These are phyloP conservation scores for Hansenula sp. DNA, from an alignment of 1,139 yeast genomes.

Conservation along the genomic window DNA sequence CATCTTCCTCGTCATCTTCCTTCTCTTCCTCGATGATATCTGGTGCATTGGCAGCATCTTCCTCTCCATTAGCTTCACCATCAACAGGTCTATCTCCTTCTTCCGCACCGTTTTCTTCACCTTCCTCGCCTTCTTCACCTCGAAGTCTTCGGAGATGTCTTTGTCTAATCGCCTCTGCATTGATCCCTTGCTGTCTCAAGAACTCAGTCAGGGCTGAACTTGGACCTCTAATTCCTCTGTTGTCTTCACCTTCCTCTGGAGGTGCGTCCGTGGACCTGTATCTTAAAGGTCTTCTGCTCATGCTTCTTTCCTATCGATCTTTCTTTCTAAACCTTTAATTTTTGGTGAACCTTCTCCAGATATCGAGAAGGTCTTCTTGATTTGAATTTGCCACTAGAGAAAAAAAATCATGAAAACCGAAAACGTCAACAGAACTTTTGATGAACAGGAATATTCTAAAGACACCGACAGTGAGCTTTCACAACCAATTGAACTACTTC, in stretches of 20 bases:
- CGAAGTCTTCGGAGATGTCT: slow-evolving; percentile 43
- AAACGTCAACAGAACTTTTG: not conserved
- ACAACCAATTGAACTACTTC: not conserved
- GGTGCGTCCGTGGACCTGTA: slow-evolving; percentile 23
- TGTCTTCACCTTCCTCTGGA: slow-evolving; percentile 24
- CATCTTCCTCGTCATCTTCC: slow-evolving; percentile 11
- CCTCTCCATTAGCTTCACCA: slow-evolving; percentile 14
- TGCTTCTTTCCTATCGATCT: too few species aligned
- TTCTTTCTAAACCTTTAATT: too few species aligned
- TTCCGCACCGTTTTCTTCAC: slow-evolving; percentile 13
- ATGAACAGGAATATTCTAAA: not conserved
- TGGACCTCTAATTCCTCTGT: slow-evolving; percentile 62
- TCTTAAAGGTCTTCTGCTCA: slow-evolving; percentile 24
- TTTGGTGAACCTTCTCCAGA: not conserved
- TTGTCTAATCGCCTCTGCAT: slow-evolving; percentile 69
- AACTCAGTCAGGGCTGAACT: slow-evolving; percentile 78
- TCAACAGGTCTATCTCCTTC: slow-evolving; percentile 12
- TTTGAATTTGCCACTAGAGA: slow-evolving; percentile 3
- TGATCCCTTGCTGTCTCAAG: slow-evolving; percentile 80
- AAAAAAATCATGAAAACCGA: slow-evolving; percentile 1
- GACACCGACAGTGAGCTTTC: too few species aligned
- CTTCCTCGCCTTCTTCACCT: slow-evolving; percentile 20
- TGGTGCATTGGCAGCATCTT: slow-evolving; percentile 8
- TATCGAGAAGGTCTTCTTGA: not conserved
- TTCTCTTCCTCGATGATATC: slow-evolving; percentile 6